Conservation (phyloP, 2,329 filamentous ascomycete species). For the Fusarium armeniacum region DNA sequence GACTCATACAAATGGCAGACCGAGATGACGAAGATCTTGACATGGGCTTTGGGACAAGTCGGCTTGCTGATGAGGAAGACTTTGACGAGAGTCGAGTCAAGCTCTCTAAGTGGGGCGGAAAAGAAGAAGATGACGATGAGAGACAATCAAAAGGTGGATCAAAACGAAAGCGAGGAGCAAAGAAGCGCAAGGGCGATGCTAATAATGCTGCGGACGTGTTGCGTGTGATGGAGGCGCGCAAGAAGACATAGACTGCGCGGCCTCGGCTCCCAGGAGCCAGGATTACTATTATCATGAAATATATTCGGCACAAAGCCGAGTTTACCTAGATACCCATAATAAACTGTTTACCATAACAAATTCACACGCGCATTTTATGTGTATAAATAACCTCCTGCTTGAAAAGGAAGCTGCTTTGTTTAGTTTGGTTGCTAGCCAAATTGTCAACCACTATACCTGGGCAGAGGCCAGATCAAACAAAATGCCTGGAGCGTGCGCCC, state of each 20-base stretch:
- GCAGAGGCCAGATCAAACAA: constrained; percentile 1
- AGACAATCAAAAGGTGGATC: constrained; percentile 61
- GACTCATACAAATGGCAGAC: constrained; percentile 79
- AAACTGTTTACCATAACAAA: constrained; percentile 2
- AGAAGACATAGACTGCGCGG: constrained; percentile 50
- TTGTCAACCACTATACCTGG: constrained; percentile 1
- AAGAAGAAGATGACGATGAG: constrained; percentile 62
- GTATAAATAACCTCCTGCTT: constrained; percentile 8
- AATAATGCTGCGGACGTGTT: constrained; percentile 87
- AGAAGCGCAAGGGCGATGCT: constrained; percentile 82
- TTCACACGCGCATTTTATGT: not conserved
- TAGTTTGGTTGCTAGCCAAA: constrained; percentile 24
- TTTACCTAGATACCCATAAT: constrained; percentile 23
- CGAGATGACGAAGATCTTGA: constrained; percentile 93
- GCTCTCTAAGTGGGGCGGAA: constrained; percentile 74
- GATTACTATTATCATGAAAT: constrained; percentile 35
- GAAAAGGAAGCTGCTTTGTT: constrained; percentile 33
- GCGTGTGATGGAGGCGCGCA: constrained; percentile 77
- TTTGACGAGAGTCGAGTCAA: constrained; percentile 77
- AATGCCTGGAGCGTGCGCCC: constrained; percentile 27
- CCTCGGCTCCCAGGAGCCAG: constrained; percentile 1
- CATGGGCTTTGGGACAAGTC: constrained; percentile 90
- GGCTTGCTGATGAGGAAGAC: constrained; percentile 90
- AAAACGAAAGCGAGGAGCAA: constrained; percentile 77
- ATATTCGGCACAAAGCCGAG: constrained; percentile 14